A percentile compares a stretch with the other conserved stretches of the same genome.
These are phyloP conservation scores for Diplosphaera chodatii DNA, from an alignment of 139 green algal genomes.

Conservation along the genomic window DNA sequence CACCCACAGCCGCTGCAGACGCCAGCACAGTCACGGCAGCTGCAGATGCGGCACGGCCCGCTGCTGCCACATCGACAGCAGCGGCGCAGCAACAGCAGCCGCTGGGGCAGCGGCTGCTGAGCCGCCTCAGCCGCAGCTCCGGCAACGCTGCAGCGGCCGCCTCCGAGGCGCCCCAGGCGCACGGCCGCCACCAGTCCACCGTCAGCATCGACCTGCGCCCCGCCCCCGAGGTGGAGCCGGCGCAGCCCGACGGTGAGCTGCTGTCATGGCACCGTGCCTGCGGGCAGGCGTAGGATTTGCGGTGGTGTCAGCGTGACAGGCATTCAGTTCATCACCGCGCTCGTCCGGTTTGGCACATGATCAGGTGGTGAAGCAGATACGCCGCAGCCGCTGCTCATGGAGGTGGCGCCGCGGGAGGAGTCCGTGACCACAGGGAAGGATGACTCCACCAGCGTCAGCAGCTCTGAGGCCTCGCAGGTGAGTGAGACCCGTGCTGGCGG, in stretches of 20 bases:
- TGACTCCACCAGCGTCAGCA: neutral
- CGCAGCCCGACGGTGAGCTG: neutral
- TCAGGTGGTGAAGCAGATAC: neutral
- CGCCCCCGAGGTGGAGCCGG: neutral
- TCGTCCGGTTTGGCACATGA: neutral
- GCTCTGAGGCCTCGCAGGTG: neutral
- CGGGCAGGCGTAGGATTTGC: too few relatives aligned
- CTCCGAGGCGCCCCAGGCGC: neutral
- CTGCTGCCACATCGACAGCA: too few relatives aligned
- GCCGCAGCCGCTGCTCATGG: neutral
- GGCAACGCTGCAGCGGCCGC: too few relatives aligned
- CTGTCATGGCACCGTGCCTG: neutral
- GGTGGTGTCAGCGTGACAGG: too few relatives aligned
- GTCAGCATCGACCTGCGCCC: neutral
- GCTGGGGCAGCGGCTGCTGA: slow-evolving; percentile 11
- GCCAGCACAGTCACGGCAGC: too few relatives aligned
- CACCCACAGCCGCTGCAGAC: too few relatives aligned
- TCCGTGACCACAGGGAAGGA: neutral
- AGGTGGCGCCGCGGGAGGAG: neutral
- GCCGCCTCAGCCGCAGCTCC: slow-evolving; percentile 2
- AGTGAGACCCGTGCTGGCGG: too few relatives aligned
- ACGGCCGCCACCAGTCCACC: too few relatives aligned
- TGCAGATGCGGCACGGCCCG: too few relatives aligned
- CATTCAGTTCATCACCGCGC: too few relatives aligned
- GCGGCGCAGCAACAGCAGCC: slow-evolving; percentile 3